Evolutionary conservation across 371 early-diverging fungal genomes (phyloP), one percentile per base, ranked within the genome.

Genomic region (Mortierella sp.): DNA sequence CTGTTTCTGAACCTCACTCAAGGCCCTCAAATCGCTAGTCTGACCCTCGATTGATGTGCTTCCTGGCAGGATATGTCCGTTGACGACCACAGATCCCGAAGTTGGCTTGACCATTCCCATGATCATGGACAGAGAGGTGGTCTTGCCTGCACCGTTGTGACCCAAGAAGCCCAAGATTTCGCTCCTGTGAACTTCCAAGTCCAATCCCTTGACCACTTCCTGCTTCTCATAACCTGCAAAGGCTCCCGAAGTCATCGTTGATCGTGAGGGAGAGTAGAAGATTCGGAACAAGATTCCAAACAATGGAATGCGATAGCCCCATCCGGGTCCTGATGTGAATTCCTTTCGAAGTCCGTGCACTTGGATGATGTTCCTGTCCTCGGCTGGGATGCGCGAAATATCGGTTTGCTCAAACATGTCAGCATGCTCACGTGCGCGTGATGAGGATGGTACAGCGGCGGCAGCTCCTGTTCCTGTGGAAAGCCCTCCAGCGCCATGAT

Each of bases 101-200:
- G 57, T 45, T 0, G 83, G 65, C 19, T 43, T 59, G 29, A 81
- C 29, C 52, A 80, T 66, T n/a, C 87, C 86, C 45, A 85, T 82
- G 58, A 88, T 68, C 52, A 85, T 86, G 17, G 79, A 81, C 7
- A 90, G 67, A 7, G 85, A 81, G 0, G 88, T 86, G 10, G 88
- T 87, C 67, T 90, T 90, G 12, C 88, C 90, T 9, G 83, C 83
- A 22, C 90, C 80, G 46, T 80, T 80, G 49, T 80, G 80, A 17
- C 80, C 80, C 57, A 80, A 57, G 44, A 80, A 73, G 19, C 78
- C 78, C 17, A 80, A 48, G 47, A 78, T 80, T 57, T 80, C 78
- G 39, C 73, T 78, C 21, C 64, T 40, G 51, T 79, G 66, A n/a
- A 79, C 63, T 19, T 76, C 67, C n/a, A 79, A 48, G 47, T 63